A percentile compares a stretch with the other conserved stretches of the same genome.
These are phyloP conservation scores for Carallia brachiata DNA, from an alignment of 345 rosid genomes.

Conservation along the genomic window DNA sequence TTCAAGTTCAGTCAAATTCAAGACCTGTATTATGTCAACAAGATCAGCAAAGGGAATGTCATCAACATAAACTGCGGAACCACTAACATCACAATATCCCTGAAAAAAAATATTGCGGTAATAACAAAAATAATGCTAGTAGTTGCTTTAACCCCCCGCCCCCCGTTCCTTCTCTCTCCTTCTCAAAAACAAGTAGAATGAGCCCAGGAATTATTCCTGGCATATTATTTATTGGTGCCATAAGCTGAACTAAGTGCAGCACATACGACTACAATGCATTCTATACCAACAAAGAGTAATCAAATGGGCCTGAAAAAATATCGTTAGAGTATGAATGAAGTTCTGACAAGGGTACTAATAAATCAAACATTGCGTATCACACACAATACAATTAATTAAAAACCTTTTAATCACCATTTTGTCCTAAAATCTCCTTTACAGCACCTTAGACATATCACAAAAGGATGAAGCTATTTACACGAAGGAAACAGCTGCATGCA, in stretches of 20 bases:
- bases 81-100: neutral
- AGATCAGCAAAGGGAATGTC: constrained; percentile 17
- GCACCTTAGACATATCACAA: neutral
- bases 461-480: neutral
- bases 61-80: neutral
- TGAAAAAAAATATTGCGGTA: neutral
- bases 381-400: neutral
- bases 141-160: neutral
- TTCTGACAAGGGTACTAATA: neutral
- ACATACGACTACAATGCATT: neutral
- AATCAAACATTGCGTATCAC: neutral
- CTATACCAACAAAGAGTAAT: neutral
- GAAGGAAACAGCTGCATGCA: no score
- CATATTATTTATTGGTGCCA: neutral
- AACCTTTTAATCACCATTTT: neutral
- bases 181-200: no score
- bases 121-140: neutral
- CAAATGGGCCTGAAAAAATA: neutral
- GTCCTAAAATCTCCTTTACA: neutral
- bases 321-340: neutral
- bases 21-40: constrained; percentile 51
- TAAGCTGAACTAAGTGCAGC: neutral
- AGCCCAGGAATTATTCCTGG: neutral
- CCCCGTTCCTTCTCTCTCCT: no score
- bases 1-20: constrained; percentile 91